A percentile compares a stretch with the other conserved stretches of the same genome.
These are phyloP conservation scores for Ustilago bromivora DNA, from an alignment of 1,284 basidiomycete genomes.

Conservation along the genomic window DNA sequence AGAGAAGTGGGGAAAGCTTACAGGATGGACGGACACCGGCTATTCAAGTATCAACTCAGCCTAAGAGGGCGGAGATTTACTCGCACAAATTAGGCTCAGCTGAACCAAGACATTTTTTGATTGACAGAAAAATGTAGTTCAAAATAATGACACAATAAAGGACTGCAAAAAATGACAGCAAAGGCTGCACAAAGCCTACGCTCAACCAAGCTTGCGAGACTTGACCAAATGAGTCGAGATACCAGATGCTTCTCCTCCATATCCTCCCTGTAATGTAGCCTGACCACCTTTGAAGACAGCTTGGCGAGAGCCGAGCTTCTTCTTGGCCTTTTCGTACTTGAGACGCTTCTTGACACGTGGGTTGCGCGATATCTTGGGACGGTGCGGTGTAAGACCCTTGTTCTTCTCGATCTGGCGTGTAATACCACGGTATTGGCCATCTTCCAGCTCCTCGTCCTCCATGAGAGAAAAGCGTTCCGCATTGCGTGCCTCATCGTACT, in stretches of 20 bases:
- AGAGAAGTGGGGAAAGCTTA: no score
- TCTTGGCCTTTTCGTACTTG: conserved; percentile 68
- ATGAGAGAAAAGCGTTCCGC: conserved; percentile 56
- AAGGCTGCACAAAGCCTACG: neutral
- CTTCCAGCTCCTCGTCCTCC: conserved; percentile 57
- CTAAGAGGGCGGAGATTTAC: no score
- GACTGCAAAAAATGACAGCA: neutral
- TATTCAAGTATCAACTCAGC: no score
- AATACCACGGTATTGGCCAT: conserved; percentile 65
- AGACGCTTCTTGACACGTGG: conserved; percentile 68
- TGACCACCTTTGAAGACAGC: conserved; percentile 69
- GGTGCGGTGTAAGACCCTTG: conserved; percentile 63
- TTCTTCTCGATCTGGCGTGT: conserved; percentile 68
- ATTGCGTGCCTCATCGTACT: conserved; percentile 62
- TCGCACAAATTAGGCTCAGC: neutral
- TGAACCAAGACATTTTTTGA: neutral
- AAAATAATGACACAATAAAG: conserved; percentile 22
- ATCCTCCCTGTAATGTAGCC: conserved; percentile 64
- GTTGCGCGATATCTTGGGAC: conserved; percentile 66
- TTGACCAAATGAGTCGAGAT: conserved; percentile 67
- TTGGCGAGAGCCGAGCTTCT: conserved; percentile 63
- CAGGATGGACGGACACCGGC: no score
- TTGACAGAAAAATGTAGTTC: neutral
- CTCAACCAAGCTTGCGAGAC: conserved; percentile 65
- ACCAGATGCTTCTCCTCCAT: conserved; percentile 66